Evolutionary conservation across 495 filamentous ascomycete species (phyloP).

Genomic region (Daldinia caldariorum): DNA sequence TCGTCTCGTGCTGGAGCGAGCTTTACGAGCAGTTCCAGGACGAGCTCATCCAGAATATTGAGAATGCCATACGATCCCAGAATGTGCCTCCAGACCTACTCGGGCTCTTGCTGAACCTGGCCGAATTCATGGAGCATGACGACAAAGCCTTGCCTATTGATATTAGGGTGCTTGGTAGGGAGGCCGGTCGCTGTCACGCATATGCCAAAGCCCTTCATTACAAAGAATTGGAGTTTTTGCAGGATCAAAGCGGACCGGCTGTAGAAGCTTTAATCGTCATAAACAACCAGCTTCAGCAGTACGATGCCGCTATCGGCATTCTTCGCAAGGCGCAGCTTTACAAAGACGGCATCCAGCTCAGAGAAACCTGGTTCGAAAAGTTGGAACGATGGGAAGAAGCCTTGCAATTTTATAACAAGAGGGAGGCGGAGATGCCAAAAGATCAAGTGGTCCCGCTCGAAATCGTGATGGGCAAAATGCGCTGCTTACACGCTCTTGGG

Average conservation of each 20-base stretch:
- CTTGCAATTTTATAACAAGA: constrained; percentile 86
- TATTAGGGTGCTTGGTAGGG: constrained; percentile 89
- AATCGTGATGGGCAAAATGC: constrained; percentile 99
- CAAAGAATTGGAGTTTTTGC: constrained; percentile 97
- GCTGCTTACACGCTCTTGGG: constrained; percentile 94
- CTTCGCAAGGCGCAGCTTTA: constrained; percentile 93
- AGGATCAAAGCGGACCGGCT: constrained; percentile 94
- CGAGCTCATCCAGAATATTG: constrained; percentile 92
- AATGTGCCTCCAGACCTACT: constrained; percentile 95
- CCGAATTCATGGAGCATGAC: constrained; percentile 99
- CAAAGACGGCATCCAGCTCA: constrained; percentile 86
- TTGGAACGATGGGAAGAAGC: constrained; percentile 98
- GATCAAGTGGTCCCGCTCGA: constrained; percentile 76
- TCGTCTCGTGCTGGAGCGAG: constrained; percentile 98
- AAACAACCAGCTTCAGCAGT: constrained; percentile 98
- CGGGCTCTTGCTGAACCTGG: constrained; percentile 92
- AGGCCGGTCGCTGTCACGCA: constrained; percentile 94
- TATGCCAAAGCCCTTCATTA: constrained; percentile 98
- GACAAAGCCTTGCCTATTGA: constrained; percentile 98
- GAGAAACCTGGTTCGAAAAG: constrained; percentile 99
- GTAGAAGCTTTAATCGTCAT: constrained; percentile 98
- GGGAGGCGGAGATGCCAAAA: constrained; percentile 71
- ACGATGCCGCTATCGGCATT: constrained; percentile 96
- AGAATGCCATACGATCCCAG: constrained; percentile 89
- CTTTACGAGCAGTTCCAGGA: constrained; percentile 95